Conservation (phyloP, 2,329 filamentous ascomycete genomes). For the Coniochaeta prunicola region DNA sequence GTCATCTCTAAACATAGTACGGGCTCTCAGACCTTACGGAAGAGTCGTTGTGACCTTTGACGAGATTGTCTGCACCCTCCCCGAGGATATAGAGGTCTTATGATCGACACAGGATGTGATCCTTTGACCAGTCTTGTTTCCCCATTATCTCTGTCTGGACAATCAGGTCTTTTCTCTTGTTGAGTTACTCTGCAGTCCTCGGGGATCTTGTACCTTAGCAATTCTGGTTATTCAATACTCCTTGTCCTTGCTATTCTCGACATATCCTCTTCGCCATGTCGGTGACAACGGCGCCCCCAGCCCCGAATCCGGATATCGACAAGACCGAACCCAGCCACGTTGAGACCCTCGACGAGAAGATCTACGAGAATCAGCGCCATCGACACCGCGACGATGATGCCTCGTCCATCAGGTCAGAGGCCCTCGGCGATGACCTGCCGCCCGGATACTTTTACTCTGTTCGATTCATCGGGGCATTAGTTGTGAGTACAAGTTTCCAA, state of each 20-base stretch:
- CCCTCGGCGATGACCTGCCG: slow-evolving; percentile 25
- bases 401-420: slow-evolving; percentile 25
- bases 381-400: slow-evolving; percentile 14
- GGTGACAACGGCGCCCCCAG: background rate
- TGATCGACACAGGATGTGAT: background rate
- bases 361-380: background rate
- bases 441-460: slow-evolving; percentile 28
- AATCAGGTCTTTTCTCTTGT: no score
- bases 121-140: no score
- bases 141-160: no score
- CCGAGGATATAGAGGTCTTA: background rate
- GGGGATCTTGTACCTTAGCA: no score
- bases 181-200: no score
- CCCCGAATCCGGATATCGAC: background rate
- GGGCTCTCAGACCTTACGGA: background rate
- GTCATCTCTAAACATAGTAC: background rate
- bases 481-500: slow-evolving; percentile 15
- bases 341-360: background rate
- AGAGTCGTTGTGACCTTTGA: background rate
- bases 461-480: slow-evolving; percentile 22
- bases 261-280: background rate
- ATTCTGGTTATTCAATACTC: no score
- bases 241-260: no score
- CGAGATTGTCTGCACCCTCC: background rate
- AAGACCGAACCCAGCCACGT: background rate